These are phyloP conservation scores for Thalassiosira livingstoniorum DNA, from an alignment of 352 stramenopile genomes.

Conservation along the genomic window DNA sequence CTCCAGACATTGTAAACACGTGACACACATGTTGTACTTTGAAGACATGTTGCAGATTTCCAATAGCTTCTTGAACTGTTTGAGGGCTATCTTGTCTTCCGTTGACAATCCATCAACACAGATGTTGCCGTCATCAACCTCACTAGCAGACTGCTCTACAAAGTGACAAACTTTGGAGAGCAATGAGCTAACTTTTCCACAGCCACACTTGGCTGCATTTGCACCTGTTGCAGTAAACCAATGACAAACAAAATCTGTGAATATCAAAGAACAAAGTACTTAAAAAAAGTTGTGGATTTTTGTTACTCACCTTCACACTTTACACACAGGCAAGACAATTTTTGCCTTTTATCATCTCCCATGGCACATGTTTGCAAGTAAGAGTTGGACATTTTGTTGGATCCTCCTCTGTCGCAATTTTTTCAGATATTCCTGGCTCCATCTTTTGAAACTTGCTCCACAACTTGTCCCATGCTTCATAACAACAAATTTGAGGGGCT, in stretches of 20 bases:
- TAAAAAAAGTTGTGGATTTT: not conserved
- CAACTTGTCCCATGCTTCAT: slow-evolving; percentile 4
- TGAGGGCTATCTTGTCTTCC: not conserved
- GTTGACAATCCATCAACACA: too few relatives aligned
- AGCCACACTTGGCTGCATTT: not conserved
- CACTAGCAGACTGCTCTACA: too few relatives aligned
- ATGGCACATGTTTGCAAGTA: not conserved
- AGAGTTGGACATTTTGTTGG: not conserved
- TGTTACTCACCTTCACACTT: not conserved
- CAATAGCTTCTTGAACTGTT: not conserved
- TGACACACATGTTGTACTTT: not conserved
- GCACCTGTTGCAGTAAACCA: not conserved
- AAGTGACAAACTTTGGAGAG: not conserved
- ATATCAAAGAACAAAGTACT: not conserved
- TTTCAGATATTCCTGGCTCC: not conserved
- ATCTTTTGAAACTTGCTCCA: not conserved
- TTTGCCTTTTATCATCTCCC: slow-evolving; percentile 9
- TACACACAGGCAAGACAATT: slow-evolving; percentile 1
- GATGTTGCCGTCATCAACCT: too few relatives aligned
- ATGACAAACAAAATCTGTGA: not conserved
- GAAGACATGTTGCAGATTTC: not conserved
- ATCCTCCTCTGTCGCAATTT: not conserved
- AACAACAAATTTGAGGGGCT: not conserved
- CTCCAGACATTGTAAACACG: not conserved
- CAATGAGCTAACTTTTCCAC: not conserved